phyloP scores from a whole-genome alignment of 2,329 filamentous ascomycete genomes.

The Fusarium sp. region DNA sequence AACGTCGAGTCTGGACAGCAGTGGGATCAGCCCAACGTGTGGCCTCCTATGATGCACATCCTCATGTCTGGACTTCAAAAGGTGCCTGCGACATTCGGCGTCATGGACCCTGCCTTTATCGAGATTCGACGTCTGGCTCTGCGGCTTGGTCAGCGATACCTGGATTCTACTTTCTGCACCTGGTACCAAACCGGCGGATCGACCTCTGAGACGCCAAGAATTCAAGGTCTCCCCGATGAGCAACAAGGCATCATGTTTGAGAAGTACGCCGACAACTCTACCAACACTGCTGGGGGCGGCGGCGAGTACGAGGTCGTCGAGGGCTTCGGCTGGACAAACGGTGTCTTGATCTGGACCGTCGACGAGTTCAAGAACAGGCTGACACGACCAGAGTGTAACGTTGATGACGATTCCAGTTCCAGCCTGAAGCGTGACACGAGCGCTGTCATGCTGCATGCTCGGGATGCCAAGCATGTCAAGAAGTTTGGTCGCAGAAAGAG shows the following conservation, averaged over 20 bases:
- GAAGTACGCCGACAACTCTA: constrained; percentile 70
- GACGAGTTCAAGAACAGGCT: constrained; percentile 68
- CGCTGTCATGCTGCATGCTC: constrained; percentile 58
- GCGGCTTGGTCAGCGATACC: constrained; percentile 69
- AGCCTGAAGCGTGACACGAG: constrained; percentile 48
- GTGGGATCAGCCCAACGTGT: constrained; percentile 76
- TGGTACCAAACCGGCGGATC: constrained; percentile 73
- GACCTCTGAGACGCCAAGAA: constrained; percentile 61
- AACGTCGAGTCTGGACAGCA: constrained; percentile 70
- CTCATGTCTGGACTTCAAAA: constrained; percentile 69
- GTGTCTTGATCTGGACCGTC: constrained; percentile 71
- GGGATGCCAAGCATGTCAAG: constrained; percentile 59
- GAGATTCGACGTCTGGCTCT: constrained; percentile 65
- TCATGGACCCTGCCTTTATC: constrained; percentile 62
- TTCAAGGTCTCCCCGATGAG: constrained; percentile 55
- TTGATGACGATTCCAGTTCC: constrained; percentile 52
- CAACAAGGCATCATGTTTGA: constrained; percentile 72
- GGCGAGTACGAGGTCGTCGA: constrained; percentile 76
- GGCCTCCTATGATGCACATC: constrained; percentile 73
- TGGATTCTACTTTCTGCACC: constrained; percentile 74
- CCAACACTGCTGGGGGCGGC: constrained; percentile 68
- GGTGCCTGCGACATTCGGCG: constrained; percentile 64
- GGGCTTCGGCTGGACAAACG: constrained; percentile 77
- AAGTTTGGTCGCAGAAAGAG: constrained; percentile 52
- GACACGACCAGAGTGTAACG: constrained; percentile 63